Base-by-base conservation (phyloP, 352 stramenopile genomes). In the Pythium insidiosum region DNA sequence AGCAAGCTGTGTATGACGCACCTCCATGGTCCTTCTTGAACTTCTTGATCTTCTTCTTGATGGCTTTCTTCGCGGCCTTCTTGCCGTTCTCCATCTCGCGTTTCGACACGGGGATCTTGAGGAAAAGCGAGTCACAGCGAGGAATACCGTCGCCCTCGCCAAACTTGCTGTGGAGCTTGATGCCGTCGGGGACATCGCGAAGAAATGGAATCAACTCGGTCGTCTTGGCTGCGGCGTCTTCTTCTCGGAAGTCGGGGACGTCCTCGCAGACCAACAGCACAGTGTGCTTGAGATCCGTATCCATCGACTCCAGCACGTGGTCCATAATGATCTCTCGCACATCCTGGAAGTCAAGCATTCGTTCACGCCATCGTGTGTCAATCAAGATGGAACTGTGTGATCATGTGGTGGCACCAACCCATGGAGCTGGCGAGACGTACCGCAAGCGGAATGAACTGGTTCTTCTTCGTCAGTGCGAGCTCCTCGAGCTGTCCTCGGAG, bases 21-120 rank as follows among this genome's bases (percentile, higher is more conserved):
- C 72, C 70, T 25, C 59, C 58, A 7, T 71, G 66, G 4, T 44
- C 23, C 51, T 89, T 90, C 49, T 90, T 93, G 58, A 89, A 86
- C 56, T 84, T 88, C 47, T 93, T 93, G 59, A 93, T 88, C 50
- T 84, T 82, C 50, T 86, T 88, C 56, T 90, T 93, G 54, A 93
- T 64, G 12, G 66, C 58, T 22, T 93, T 93, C 52, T 90, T 89
- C 13, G 54, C 61, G 1, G 63, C 57, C 38, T 83, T 82, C 47
- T 93, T 89, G 38, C 76, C 66, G 42, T 80, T 84, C 34, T 88
- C 72, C 15, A 87, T 67, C 11, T 88, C 80, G 19, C 55, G 49
- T 48, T 90, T 87, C 16, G 75, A 88, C 48, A 88, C 66, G 5
- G 75, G 75, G 38, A 88, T 71, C 23, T 64, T 66, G 21, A 93